These are phyloP conservation scores for Penicillium occitanis DNA, from an alignment of 2,329 filamentous ascomycete genomes.

Conservation along the genomic window DNA sequence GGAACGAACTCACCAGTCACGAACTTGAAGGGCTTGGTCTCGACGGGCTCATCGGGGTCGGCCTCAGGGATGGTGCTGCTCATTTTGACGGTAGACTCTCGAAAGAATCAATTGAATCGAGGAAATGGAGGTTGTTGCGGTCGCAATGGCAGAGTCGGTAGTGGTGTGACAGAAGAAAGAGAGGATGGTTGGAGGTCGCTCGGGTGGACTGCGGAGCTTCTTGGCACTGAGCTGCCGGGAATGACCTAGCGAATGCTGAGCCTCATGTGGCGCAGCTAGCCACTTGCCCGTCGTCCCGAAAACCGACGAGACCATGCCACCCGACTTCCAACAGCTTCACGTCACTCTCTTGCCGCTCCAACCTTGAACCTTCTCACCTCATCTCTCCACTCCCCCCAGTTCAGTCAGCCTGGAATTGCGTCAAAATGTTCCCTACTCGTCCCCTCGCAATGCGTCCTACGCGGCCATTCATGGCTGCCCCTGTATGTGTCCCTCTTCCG, in stretches of 20 bases:
- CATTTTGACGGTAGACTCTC: constrained; percentile 64
- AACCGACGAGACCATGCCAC: constrained; percentile 24
- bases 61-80: constrained; percentile 67
- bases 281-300: constrained; percentile 36
- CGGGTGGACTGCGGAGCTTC: constrained; percentile 30
- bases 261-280: constrained; percentile 32
- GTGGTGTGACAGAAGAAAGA: constrained; percentile 25
- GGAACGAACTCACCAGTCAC: constrained; percentile 76
- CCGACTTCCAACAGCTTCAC: constrained; percentile 23
- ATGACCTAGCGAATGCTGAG: constrained; percentile 34
- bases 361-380: constrained; percentile 10
- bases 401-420: neutral
- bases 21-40: constrained; percentile 99
- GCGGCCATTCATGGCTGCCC: constrained; percentile 57
- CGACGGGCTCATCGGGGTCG: constrained; percentile 71
- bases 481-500: constrained; percentile 58
- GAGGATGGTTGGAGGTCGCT: constrained; percentile 27
- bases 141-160: constrained; percentile 24
- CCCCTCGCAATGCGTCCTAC: constrained; percentile 62
- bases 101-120: constrained; percentile 19
- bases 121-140: neutral
- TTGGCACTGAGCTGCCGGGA: constrained; percentile 37
- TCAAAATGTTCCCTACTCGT: constrained; percentile 64
- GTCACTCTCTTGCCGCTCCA: constrained; percentile 25
- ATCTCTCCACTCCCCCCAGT: constrained; percentile 1